Percentiles rank a stretch among this genome's conserved stretches.
Conservation (phyloP, 2,329 filamentous ascomycete genomes). For the Lasiodiplodia citricola region DNA sequence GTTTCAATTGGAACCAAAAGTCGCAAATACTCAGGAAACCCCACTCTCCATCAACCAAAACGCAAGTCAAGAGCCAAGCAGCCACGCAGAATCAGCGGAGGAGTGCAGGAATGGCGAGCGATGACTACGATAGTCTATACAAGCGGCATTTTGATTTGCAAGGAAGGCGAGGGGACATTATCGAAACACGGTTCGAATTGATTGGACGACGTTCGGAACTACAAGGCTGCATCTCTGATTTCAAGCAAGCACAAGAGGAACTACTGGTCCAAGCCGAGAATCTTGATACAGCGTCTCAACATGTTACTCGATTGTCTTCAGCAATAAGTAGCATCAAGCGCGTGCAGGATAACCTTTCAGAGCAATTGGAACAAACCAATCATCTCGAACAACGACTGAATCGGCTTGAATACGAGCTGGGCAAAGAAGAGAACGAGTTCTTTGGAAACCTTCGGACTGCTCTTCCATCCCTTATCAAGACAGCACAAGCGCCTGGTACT, state of each 20-base stretch:
- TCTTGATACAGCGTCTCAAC: background rate
- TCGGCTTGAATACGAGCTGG: background rate
- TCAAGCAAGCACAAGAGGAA: background rate
- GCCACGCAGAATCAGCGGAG: background rate
- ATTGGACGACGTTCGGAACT: background rate
- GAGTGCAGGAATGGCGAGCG: background rate
- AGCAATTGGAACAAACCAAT: background rate
- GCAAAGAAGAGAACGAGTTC: conserved; percentile 7
- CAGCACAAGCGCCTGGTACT: background rate
- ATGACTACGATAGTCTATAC: background rate
- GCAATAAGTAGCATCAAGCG: background rate
- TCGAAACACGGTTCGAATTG: background rate
- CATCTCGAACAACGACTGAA: background rate
- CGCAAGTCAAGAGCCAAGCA: background rate
- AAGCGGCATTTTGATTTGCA: background rate
- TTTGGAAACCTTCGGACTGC: background rate
- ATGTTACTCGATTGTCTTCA: background rate
- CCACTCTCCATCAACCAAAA: background rate
- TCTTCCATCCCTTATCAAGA: background rate
- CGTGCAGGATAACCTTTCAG: background rate
- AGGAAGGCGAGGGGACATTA: background rate
- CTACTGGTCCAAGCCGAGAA: background rate
- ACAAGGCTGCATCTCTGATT: background rate
- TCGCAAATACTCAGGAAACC: background rate
- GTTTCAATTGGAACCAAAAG: no score